Evolutionary conservation across 805 yeast species (phyloP).

Genomic region (Candida tibetensis): DNA sequence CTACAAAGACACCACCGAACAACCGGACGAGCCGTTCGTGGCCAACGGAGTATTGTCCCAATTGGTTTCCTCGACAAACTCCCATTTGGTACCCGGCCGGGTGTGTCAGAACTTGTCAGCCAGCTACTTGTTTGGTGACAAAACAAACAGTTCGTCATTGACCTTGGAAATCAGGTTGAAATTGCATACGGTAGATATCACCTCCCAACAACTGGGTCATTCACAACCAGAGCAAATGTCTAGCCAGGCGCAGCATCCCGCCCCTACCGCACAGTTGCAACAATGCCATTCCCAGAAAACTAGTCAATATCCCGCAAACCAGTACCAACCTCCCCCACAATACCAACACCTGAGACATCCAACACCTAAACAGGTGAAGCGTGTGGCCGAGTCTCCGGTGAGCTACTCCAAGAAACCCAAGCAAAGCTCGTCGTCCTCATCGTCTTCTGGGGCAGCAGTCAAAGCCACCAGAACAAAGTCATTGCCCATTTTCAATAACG

Average conservation of each 20-base stretch:
- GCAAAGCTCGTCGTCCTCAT: constrained; percentile 5
- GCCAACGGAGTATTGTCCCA: constrained; percentile 39
- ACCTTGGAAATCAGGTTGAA: constrained; percentile 58
- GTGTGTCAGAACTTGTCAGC: constrained; percentile 58
- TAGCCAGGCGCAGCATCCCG: background rate
- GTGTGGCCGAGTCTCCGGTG: constrained; percentile 7
- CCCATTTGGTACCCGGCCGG: constrained; percentile 44
- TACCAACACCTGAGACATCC: constrained; percentile 1
- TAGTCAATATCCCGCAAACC: background rate
- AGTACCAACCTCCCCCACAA: constrained; percentile 3
- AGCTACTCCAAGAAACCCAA: constrained; percentile 10
- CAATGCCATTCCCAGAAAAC: too few species aligned
- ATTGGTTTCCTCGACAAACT: constrained; percentile 24
- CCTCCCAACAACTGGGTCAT: background rate
- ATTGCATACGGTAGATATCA: constrained; percentile 39
- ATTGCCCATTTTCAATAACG: constrained; percentile 39
- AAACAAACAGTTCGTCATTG: constrained; percentile 36
- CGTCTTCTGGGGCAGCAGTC: constrained; percentile 20
- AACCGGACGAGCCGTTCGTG: constrained; percentile 48
- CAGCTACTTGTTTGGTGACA: constrained; percentile 36
- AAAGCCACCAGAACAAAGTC: constrained; percentile 46
- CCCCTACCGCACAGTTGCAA: too few species aligned
- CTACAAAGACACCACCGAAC: constrained; percentile 46
- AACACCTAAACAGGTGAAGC: constrained; percentile 3
- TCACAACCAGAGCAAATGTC: background rate